Percentiles rank a stretch among this genome's conserved stretches.
Conservation (phyloP, 192 early-diverging fungal species). For the Phlyctochytrium arcticum region DNA sequence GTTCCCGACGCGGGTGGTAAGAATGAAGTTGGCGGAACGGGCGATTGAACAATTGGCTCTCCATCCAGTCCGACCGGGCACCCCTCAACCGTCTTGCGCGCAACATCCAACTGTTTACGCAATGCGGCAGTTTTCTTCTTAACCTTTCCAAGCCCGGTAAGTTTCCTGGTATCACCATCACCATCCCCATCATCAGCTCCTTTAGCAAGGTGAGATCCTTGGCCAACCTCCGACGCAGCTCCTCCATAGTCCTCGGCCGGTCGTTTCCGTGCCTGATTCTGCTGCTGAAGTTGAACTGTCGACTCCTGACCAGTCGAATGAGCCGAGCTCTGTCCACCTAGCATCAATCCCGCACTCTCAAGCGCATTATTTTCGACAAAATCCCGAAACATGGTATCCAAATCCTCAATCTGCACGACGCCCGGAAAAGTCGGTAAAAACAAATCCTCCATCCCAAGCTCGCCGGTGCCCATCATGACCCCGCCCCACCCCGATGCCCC, state of each 20-base stretch:
- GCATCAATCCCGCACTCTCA: neutral
- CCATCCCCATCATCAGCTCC: no score
- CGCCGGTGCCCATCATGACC: no score
- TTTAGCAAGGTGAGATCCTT: neutral
- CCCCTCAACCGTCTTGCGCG: constrained; percentile 16
- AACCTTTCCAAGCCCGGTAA: constrained; percentile 13
- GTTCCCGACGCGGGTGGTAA: neutral
- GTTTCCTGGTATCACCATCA: neutral
- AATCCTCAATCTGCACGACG: constrained; percentile 14
- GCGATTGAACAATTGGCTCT: neutral
- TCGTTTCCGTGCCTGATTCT: neutral
- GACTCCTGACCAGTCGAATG: no score
- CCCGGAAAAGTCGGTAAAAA: neutral
- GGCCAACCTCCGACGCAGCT: neutral
- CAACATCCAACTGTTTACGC: constrained; percentile 14
- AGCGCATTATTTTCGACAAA: constrained; percentile 1
- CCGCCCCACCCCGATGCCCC: no score
- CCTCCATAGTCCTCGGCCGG: neutral
- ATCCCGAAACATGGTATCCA: constrained; percentile 12
- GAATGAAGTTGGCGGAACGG: neutral
- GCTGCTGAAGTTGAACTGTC: neutral
- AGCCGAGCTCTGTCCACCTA: no score
- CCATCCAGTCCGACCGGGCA: constrained; percentile 19
- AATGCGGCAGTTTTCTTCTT: constrained; percentile 18
- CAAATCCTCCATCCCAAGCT: no score